Evolutionary conservation across 495 filamentous ascomycete genomes (phyloP).

Genomic region (Annulohypoxylon stygium): DNA sequence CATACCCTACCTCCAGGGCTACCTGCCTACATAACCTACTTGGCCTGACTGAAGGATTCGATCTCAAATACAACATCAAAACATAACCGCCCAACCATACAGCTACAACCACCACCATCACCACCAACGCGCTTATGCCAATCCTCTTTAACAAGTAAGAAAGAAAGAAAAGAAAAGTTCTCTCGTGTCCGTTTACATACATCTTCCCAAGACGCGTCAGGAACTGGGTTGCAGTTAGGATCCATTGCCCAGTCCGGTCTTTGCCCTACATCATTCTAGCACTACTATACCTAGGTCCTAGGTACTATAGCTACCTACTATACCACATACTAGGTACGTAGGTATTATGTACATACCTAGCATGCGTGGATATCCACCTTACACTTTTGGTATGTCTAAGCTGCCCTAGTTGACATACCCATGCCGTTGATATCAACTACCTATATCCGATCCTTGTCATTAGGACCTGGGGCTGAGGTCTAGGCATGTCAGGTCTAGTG

Average conservation of each 20-base stretch:
- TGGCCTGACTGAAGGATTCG: conserved; percentile 31
- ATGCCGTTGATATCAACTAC: conserved; percentile 39
- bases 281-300: background rate
- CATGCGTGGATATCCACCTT: conserved; percentile 35
- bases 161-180: conserved; percentile 15
- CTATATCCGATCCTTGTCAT: conserved; percentile 18
- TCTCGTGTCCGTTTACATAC: conserved; percentile 19
- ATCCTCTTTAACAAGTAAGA: conserved; percentile 26
- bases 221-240: conserved; percentile 37
- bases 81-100: conserved; percentile 6
- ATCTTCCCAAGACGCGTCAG: conserved; percentile 26
- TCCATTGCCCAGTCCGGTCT: conserved; percentile 22
- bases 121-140: conserved; percentile 21
- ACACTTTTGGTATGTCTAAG: conserved; percentile 42
- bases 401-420: conserved; percentile 37
- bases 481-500: background rate
- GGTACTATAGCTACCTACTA: background rate
- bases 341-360: background rate
- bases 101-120: background rate
- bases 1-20: no score
- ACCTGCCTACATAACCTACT: background rate
- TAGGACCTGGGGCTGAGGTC: conserved; percentile 19
- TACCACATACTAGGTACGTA: background rate
- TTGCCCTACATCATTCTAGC: no score
- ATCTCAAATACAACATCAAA: conserved; percentile 26